Evolutionary conservation across 2,329 filamentous ascomycete species (phyloP), one percentile per base, ranked within the genome.

Genomic region (Zymoseptoria crescenta): DNA sequence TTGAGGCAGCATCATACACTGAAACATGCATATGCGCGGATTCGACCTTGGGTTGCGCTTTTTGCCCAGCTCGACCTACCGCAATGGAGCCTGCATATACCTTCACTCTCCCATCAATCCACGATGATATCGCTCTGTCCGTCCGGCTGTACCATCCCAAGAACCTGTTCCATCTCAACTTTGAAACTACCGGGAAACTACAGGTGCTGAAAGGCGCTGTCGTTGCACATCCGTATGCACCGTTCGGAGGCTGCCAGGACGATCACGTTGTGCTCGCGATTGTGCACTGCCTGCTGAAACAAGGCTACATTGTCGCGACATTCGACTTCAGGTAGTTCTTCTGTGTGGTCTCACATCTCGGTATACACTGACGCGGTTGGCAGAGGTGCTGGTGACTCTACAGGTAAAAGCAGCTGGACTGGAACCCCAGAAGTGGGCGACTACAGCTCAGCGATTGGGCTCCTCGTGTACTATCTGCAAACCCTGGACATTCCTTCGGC

Each of bases 181-280:
- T 8, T 8, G 27, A 13, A 9, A 55, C 8, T 24, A 53, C 10
- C 13, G n/a, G 13, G 30, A 27, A 1, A 7, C 10, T 10, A 45
- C n/a, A 3, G 4, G 3, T 13, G 5, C 16, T 35, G 19, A 55
- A 57, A 51, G 83, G 80, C 3, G 85, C 85, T 0, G 79, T 96
- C 3, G 77, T 97, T 48, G 92, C 92, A 10, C 94, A 97, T 73
- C 93, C 94, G 0, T 97, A 97, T 71, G 91, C 90, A 35, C 87
- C 90, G 0, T 77, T 97, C 55, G 94, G 94, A 4, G 94, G 93
- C 4, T 86, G 79, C 72, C 94, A 86, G 70, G 89, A 97, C 71
- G 92, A 97, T 70, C 82, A 83, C 0, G 80, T 96, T 0, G 87
- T 97, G 1, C 79, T 83, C n/a, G 77, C 84, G 8, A 75, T 88